Base-by-base conservation (phyloP, 1,139 yeast species). In the Pichia sp. region DNA sequence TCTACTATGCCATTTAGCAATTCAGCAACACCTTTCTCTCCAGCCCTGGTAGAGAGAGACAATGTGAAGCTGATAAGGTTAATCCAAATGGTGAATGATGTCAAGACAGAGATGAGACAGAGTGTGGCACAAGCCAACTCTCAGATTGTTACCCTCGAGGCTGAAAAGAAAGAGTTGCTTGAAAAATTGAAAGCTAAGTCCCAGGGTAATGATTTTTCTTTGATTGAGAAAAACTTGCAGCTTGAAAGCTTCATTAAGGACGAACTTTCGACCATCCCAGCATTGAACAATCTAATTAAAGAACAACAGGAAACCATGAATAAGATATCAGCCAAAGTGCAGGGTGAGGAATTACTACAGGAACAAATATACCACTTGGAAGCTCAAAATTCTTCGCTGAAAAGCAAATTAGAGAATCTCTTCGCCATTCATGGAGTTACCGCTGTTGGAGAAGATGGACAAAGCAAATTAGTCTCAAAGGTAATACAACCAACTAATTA, bases 271-370 rank as follows among this genome's bases (percentile, higher is more conserved):
- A 81, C 82, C 55, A 71, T 84, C 47, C 72, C 77, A 8, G 75
- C 75, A 36, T 70, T 86, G 65, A 86, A 84, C 64, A 72, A 74
- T 45, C 67, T 86, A 30, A 76, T 86, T 45, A 75, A 79, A 61
- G 69, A 71, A 5, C 90, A 85, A 69, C 80, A 79, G 57, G 72
- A 69, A 7, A 73, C 75, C 59, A 75, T 84, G 44, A 67, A 68
- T 4, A 64, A 67, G 7, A 72, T 81, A 59, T 68, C 75, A n/a
- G 61, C 64, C 3, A 76, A 75, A 58, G 72, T 82, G 1, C 72
- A 70, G 54, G 77, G 75, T 36, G 79, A 80, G 59, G 77, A 77
- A 60, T 66, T 63, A 5, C 71, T 79, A 58, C 74, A 76, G 55
- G 75, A 75, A 46, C 78, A 81, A 60, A 69, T 78, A 51, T 72